These are phyloP conservation scores for Bruguiera gymnorhiza DNA, from an alignment of 345 rosid species.

Conservation along the genomic window DNA sequence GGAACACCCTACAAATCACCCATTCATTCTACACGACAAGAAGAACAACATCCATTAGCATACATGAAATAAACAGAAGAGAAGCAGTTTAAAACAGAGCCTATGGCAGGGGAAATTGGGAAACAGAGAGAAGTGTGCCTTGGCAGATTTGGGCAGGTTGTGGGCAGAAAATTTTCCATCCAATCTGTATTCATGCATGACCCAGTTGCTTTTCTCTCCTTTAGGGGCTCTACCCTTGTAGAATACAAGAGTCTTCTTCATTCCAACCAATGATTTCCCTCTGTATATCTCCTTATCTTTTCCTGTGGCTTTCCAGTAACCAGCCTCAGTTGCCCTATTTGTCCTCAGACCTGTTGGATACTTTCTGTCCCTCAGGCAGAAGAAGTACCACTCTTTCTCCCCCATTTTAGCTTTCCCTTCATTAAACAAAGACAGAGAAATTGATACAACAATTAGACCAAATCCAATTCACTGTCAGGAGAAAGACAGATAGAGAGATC, in stretches of 20 bases:
- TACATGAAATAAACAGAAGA: background rate
- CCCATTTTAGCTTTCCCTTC: slow-evolving; percentile 96
- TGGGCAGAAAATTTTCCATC: slow-evolving; percentile 71
- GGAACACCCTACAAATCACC: slow-evolving; percentile 88
- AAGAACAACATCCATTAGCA: background rate
- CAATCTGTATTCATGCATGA: slow-evolving; percentile 83
- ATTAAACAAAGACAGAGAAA: slow-evolving; percentile 11
- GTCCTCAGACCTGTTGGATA: slow-evolving; percentile 90
- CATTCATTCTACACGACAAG: slow-evolving; percentile 67
- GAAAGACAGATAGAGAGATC: background rate
- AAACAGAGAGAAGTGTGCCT: slow-evolving; percentile 33
- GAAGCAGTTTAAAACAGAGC: slow-evolving; percentile 15
- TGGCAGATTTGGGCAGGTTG: slow-evolving; percentile 74
- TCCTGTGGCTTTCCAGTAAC: slow-evolving; percentile 97
- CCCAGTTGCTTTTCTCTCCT: slow-evolving; percentile 83
- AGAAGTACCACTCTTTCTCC: slow-evolving; percentile 93
- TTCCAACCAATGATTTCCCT: slow-evolving; percentile 75
- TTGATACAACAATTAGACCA: background rate
- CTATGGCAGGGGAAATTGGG: slow-evolving; percentile 9
- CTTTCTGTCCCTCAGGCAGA: slow-evolving; percentile 83
- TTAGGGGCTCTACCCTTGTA: slow-evolving; percentile 91
- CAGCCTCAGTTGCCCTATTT: slow-evolving; percentile 83
- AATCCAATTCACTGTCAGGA: background rate
- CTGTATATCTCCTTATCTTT: slow-evolving; percentile 79
- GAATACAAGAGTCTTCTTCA: slow-evolving; percentile 93